These are phyloP conservation scores for Aspergillus calidoustus DNA, from an alignment of 2,329 filamentous ascomycete species.

Conservation along the genomic window DNA sequence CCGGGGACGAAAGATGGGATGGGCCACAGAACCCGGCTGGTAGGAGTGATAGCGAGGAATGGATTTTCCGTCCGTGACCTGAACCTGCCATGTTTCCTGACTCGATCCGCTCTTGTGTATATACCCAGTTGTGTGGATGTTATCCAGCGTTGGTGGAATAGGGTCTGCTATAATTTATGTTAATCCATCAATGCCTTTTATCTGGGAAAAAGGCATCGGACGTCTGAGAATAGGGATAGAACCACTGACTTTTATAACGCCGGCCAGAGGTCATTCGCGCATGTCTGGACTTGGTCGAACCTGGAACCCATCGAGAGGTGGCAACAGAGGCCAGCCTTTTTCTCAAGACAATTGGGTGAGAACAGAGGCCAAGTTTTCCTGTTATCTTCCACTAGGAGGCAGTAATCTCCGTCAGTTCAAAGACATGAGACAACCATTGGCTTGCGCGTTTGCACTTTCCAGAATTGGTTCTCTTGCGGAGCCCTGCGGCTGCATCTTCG, in stretches of 20 bases:
- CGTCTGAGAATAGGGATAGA: background rate
- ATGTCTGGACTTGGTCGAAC: background rate
- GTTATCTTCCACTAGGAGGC: background rate
- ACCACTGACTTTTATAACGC: background rate
- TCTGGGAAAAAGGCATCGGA: background rate
- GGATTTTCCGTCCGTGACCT: constrained; percentile 9
- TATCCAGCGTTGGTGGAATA: background rate
- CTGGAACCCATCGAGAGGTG: background rate
- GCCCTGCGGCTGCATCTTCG: too few species aligned
- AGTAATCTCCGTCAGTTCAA: background rate
- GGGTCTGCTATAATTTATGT: background rate
- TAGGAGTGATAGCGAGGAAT: constrained; percentile 13
- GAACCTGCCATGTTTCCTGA: background rate
- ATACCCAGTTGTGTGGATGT: background rate
- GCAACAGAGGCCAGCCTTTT: background rate
- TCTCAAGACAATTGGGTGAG: background rate
- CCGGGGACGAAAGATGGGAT: background rate
- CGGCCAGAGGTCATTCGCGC: background rate
- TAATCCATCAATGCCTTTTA: background rate
- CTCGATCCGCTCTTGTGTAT: background rate
- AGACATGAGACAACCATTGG: too few species aligned
- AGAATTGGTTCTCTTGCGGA: too few species aligned
- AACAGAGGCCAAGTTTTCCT: background rate
- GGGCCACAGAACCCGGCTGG: background rate
- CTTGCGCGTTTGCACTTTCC: too few species aligned